A percentile compares a stretch with the other conserved stretches of the same genome.
Conservation (phyloP, 352 stramenopile genomes). For the Phytophthora colocasiae region DNA sequence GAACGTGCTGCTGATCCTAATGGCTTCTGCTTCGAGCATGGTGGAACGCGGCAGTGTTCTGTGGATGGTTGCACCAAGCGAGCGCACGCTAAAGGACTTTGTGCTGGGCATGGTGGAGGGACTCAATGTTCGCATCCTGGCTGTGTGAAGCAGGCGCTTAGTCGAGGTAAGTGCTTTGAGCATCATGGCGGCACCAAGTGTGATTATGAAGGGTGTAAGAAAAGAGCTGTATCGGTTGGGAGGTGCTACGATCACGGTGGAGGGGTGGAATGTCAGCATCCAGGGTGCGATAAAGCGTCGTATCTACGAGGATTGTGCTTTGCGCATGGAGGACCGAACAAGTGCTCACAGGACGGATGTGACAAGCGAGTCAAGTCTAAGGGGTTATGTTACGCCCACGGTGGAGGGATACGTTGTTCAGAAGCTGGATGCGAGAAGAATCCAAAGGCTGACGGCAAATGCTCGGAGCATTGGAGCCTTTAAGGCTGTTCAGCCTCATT, state of each 20-base stretch:
- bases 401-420: constrained; percentile 39
- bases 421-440: constrained; percentile 18
- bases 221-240: constrained; percentile 17
- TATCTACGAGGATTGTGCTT: constrained; percentile 51
- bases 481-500: not conserved
- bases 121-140: constrained; percentile 43
- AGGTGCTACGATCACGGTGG: constrained; percentile 19
- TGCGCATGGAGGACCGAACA: constrained; percentile 55
- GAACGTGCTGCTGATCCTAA: constrained; percentile 31
- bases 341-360: constrained; percentile 43
- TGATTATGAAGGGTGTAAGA: constrained; percentile 39
- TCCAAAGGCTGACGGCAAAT: constrained; percentile 7
- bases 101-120: constrained; percentile 52
- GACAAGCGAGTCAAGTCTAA: constrained; percentile 41
- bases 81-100: constrained; percentile 63
- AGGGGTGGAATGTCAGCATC: constrained; percentile 5
- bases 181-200: constrained; percentile 67
- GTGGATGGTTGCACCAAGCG: constrained; percentile 57
- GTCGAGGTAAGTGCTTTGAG: constrained; percentile 55
- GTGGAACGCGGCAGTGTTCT: constrained; percentile 66
- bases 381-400: constrained; percentile 49
- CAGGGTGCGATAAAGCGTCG: constrained; percentile 9
- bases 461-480: constrained; percentile 4
- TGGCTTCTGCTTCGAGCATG: constrained; percentile 78
- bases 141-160: constrained; percentile 56